These are phyloP conservation scores for Colletotrichum acutatum DNA, from an alignment of 2,329 filamentous ascomycete genomes.

Conservation along the genomic window DNA sequence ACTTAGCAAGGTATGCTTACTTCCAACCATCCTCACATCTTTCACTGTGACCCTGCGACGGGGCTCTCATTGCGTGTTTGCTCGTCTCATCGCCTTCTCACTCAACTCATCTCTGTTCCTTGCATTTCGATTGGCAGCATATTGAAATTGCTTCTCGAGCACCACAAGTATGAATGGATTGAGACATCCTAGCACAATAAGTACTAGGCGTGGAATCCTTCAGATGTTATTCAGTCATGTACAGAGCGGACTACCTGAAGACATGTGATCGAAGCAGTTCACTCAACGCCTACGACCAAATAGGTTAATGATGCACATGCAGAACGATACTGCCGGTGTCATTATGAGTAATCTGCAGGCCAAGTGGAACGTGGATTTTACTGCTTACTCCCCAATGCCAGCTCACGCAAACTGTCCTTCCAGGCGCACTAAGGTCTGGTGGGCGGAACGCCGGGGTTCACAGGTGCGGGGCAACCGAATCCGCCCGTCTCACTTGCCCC, in stretches of 20 bases:
- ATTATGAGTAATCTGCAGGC: background rate
- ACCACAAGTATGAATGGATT: background rate
- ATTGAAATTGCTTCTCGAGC: background rate
- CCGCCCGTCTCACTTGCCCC: background rate
- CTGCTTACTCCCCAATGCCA: background rate
- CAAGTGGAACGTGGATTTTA: background rate
- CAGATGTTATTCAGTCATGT: background rate
- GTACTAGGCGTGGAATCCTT: background rate
- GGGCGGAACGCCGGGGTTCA: background rate
- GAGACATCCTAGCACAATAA: background rate
- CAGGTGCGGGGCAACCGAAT: conserved; percentile 2
- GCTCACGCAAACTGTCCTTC: background rate
- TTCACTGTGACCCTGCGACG: background rate
- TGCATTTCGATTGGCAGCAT: background rate
- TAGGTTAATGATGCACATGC: background rate
- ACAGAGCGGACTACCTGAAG: background rate
- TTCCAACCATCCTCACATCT: background rate
- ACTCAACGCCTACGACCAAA: background rate
- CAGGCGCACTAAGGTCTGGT: background rate
- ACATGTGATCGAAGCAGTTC: background rate
- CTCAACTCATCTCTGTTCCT: background rate
- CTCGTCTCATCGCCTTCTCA: background rate
- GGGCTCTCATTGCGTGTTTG: background rate
- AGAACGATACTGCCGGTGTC: background rate
- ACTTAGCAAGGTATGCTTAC: background rate